Conservation (phyloP, 2,329 filamentous ascomycete genomes). For the Coniochaeta prunicola region DNA sequence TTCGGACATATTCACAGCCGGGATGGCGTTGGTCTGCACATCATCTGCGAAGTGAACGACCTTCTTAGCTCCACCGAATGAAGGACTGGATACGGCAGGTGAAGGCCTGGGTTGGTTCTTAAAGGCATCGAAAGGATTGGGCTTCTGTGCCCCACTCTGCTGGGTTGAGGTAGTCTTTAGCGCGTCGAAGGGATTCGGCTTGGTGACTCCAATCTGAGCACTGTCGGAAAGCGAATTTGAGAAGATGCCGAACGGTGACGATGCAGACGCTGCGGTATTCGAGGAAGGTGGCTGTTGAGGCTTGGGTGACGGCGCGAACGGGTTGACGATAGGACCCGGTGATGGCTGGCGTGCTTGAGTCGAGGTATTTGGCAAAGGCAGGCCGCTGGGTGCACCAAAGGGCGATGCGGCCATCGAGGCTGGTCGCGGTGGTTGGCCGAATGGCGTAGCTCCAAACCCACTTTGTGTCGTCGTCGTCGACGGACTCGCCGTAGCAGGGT, state of each 20-base stretch:
- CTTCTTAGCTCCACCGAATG: background rate
- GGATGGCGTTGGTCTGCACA: slow-evolving; percentile 4
- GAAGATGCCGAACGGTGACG: background rate
- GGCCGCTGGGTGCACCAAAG: background rate
- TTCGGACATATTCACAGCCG: background rate
- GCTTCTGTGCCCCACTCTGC: background rate
- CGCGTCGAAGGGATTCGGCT: background rate
- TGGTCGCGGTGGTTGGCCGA: background rate
- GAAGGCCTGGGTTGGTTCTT: background rate
- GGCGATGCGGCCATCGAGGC: background rate
- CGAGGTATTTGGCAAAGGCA: background rate
- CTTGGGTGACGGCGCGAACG: slow-evolving; percentile 3
- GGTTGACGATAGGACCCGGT: background rate
- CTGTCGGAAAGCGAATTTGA: background rate
- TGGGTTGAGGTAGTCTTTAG: background rate
- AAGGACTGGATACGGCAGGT: background rate
- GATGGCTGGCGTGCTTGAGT: slow-evolving; percentile 6
- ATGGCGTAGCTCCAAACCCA: background rate
- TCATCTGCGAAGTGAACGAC: background rate
- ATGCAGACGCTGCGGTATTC: background rate
- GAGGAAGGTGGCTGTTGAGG: background rate
- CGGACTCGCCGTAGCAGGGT: background rate
- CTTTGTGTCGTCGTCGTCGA: background rate
- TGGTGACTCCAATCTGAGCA: background rate
- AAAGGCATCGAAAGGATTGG: background rate